Conservation (phyloP, 805 yeast genomes). For the Zygoascus biomembranicola region DNA sequence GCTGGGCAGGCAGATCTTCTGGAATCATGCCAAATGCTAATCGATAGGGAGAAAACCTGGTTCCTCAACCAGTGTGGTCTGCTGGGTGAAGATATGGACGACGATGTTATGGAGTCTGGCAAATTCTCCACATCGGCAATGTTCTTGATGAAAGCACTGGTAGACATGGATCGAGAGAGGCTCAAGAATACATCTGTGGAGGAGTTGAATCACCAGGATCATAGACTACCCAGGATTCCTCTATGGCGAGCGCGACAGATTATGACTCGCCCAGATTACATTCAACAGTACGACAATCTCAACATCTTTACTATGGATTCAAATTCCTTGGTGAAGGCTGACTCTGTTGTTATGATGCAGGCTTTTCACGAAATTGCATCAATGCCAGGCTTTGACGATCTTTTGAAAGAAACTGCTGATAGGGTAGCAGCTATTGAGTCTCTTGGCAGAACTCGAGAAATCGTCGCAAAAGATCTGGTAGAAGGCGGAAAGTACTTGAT, state of each 20-base stretch:
- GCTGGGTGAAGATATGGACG: slow-evolving; percentile 73
- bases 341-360: slow-evolving; percentile 83
- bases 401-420: slow-evolving; percentile 55
- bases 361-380: slow-evolving; percentile 73
- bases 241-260: slow-evolving; percentile 77
- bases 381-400: slow-evolving; percentile 61
- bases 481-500: slow-evolving; percentile 22
- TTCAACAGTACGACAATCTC: slow-evolving; percentile 63
- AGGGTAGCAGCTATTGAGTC: slow-evolving; percentile 72
- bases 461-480: slow-evolving; percentile 61
- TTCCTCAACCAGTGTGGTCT: slow-evolving; percentile 75
- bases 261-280: slow-evolving; percentile 79
- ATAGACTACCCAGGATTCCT: slow-evolving; percentile 63
- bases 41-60: slow-evolving; percentile 81
- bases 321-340: slow-evolving; percentile 62
- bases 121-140: slow-evolving; percentile 68
- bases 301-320: slow-evolving; percentile 77
- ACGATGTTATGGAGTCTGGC: slow-evolving; percentile 80
- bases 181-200: slow-evolving; percentile 15
- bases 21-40: slow-evolving; percentile 56
- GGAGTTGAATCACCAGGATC: slow-evolving; percentile 30
- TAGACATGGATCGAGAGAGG: slow-evolving; percentile 46
- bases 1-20: slow-evolving; percentile 28
- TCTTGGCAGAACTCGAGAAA: slow-evolving; percentile 67
- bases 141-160: slow-evolving; percentile 62